phyloP scores from a whole-genome alignment of 257 asterid species.

The Solanum medicagineum region DNA sequence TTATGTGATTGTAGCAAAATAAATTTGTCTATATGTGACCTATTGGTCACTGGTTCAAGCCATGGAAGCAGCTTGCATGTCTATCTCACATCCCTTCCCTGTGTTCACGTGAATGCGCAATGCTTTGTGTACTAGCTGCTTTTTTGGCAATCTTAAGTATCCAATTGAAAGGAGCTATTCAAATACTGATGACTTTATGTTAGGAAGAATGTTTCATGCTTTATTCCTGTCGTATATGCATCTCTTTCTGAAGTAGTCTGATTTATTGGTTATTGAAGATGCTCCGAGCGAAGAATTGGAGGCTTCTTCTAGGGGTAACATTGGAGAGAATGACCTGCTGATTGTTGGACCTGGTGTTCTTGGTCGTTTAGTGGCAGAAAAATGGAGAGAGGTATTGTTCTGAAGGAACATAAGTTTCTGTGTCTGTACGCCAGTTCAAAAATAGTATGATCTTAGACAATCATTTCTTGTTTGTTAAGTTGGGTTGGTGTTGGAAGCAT shows the following conservation, averaged over 20 bases:
- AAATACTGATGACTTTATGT: not conserved
- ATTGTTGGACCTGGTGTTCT: conserved; percentile 96
- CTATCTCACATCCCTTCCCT: not conserved
- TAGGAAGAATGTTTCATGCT: not conserved
- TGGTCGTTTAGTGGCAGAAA: conserved; percentile 85
- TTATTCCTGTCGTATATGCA: not conserved
- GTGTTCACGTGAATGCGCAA: not conserved
- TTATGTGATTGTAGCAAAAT: not conserved
- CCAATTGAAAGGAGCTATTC: not conserved
- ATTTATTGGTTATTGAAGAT: conserved; percentile 20
- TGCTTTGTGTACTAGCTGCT: not conserved
- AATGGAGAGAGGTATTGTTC: conserved; percentile 71
- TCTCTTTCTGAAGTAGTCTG: not conserved
- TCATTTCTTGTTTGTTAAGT: not conserved
- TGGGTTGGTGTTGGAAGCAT: not conserved
- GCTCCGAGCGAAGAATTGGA: conserved; percentile 28
- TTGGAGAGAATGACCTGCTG: conserved; percentile 73
- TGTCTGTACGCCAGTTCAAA: not conserved
- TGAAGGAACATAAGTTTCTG: not conserved
- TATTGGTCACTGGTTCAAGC: too few species aligned
- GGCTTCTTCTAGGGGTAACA: conserved; percentile 28
- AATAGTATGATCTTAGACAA: not conserved
- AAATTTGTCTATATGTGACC: not conserved
- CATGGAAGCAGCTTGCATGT: not conserved
- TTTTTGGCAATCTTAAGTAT: not conserved